Base-by-base conservation (phyloP, 2,329 filamentous ascomycete genomes). In the Lasiodiplodia gonubiensis region DNA sequence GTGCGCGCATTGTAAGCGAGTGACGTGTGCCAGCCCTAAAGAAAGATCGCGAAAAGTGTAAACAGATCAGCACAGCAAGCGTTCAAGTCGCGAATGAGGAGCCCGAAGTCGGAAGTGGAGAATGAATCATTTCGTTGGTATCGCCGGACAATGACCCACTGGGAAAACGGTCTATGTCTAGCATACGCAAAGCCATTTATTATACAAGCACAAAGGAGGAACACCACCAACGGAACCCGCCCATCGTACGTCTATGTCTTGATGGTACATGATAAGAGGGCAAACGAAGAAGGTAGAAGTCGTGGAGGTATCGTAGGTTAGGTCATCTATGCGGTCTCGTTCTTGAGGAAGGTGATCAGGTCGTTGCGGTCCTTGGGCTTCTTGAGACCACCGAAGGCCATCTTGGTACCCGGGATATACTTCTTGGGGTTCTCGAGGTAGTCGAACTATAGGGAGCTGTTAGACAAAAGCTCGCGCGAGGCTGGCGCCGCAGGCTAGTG, bases 401-500 rank as follows among this genome's bases (percentile, higher is more conserved):
- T 99, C 93, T 98, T 99, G 86, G 95, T 99, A 76, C 95, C 95
- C 75, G 95, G 95, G 73, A 99, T 97, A 90, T 94, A 99, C 89
- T 98, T 98, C 91, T 99, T 99, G 86, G 95, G 95, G 91, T 98
- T 98, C 89, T 99, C 95, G 79, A 99, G 94, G 90, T 99, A 99
- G 74, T 90, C 88, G 85, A 97, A 98, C 92, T 94, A 76, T 59
- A 33, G 48, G 23, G n/a, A 37, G 4, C 25, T 4, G 71, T 63
- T 25, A 63, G 46, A 25, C 18, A 25, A 4, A 21, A 37, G 42
- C 12, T 48, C 23, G 27, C 42, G 21, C 35, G 5, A 23, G 46
- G 42, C n/a, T 46, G 30, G 25, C 8, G 21, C n/a, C 18, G 27
- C 46, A 33, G 12, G 11, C n/a, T 25, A 18, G 18, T 16, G 49